Percentiles rank a stretch among this genome's conserved stretches.
These are phyloP conservation scores for Patellaria atrata DNA, from an alignment of 495 filamentous ascomycete species.

Conservation along the genomic window DNA sequence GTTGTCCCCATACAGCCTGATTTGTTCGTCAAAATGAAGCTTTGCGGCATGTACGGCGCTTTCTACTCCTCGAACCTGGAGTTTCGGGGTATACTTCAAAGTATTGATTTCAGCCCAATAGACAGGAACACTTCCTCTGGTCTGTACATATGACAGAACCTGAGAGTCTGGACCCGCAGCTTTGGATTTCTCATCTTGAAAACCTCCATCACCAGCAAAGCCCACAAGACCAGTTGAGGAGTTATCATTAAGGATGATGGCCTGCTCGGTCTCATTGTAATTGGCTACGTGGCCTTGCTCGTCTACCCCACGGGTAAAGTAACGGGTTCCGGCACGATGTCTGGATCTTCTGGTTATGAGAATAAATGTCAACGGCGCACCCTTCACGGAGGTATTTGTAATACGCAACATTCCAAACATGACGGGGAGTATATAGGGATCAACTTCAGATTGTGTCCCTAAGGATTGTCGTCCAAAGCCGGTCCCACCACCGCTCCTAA, in stretches of 20 bases:
- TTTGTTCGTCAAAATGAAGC: conserved; percentile 84
- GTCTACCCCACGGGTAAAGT: conserved; percentile 87
- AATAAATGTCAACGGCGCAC: conserved; percentile 65
- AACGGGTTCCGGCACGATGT: conserved; percentile 77
- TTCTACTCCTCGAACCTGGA: conserved; percentile 75
- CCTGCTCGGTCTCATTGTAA: conserved; percentile 96
- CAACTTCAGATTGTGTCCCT: conserved; percentile 57
- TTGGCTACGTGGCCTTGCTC: conserved; percentile 89
- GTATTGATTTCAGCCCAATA: conserved; percentile 93
- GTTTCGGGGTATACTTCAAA: conserved; percentile 72
- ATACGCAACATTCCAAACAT: conserved; percentile 93
- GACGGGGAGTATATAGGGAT: conserved; percentile 88
- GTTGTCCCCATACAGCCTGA: conserved; percentile 84
- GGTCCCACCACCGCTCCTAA: conserved; percentile 37
- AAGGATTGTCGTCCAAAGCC: conserved; percentile 28
- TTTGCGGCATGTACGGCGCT: conserved; percentile 64
- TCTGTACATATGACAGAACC: conserved; percentile 87
- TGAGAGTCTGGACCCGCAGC: conserved; percentile 59
- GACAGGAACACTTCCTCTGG: conserved; percentile 82
- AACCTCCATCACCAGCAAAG: conserved; percentile 60
- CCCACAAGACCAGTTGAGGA: conserved; percentile 56
- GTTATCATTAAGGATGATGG: conserved; percentile 69
- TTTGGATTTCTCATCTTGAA: conserved; percentile 53
- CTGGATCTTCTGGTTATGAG: conserved; percentile 80
- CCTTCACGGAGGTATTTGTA: conserved; percentile 62